Evolutionary conservation across 805 yeast species (phyloP), one percentile per base, ranked within the genome.

Genomic region (Lachancea kluyveri): DNA sequence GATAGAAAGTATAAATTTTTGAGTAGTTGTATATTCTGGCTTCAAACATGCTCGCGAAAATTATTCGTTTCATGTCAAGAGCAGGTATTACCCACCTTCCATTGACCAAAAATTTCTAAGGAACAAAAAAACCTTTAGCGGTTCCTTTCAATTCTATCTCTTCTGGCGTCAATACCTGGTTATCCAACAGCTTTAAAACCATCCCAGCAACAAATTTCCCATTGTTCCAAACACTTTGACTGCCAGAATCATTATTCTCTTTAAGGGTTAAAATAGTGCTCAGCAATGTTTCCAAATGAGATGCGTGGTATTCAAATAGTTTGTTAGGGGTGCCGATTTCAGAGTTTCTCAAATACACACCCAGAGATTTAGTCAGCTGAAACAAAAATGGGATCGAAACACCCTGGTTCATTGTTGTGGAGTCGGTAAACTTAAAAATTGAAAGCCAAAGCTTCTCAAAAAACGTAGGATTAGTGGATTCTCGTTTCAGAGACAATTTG

Each of bases 321-420:
- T 37, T n/a, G 25, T 42, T 40, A 2, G 21, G 25, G 3, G 23
- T 24, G 4, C 21, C 28, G 1, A 20, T 14, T 3, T 36, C 42
- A 16, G 33, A 29, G 21, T 47, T 42, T 21, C 36, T 45, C 9
- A 55, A 36, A 17, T 45, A 52, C 14, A 57, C 40, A 10, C 62
- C 60, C 8, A 53, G 30, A 1, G 60, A 47, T 34, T 55, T 55
- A 4, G 49, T 44, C 8, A 57, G 28, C 35, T 54, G 58, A 37
- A 54, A 57, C 21, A 52, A 24, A 13, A 36, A 40, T 20, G 43
- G 36, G 4, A 48, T 28, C 1, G 55, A 37, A 2, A 54, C 31
- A 7, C 31, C 39, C 11, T 30, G 9, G 14, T 15, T 31, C 25
- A 20, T 33, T 17, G n/a, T 27, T 11, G 30, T 9, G 4, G 32